Evolutionary conservation across 768 basidiomycete species (phyloP).

Genomic region (Trametopsis cervina): DNA sequence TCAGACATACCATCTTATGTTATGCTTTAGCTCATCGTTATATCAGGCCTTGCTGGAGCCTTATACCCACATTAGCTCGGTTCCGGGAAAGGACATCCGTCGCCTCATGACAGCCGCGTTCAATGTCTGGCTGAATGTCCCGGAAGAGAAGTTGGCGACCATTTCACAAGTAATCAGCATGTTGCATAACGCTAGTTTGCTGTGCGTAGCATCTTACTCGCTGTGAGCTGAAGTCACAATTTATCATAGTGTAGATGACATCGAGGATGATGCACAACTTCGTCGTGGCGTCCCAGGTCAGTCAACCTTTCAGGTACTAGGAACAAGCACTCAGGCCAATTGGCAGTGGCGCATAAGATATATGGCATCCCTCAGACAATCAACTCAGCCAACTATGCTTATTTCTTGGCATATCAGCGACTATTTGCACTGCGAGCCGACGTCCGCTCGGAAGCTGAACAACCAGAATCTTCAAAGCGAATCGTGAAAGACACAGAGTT

Average conservation of each 20-base stretch:
- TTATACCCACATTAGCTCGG: constrained; percentile 73
- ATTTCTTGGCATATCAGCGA: constrained; percentile 89
- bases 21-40: background rate
- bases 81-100: constrained; percentile 91
- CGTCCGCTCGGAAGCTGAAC: constrained; percentile 6
- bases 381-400: constrained; percentile 95
- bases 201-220: constrained; percentile 44
- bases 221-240: background rate
- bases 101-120: constrained; percentile 85
- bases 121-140: constrained; percentile 87
- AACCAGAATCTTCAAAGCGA: constrained; percentile 11
- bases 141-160: constrained; percentile 56
- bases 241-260: constrained; percentile 84
- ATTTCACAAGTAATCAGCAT: constrained; percentile 85
- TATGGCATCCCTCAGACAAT: constrained; percentile 96
- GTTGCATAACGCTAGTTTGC: constrained; percentile 89
- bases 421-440: constrained; percentile 49
- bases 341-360: constrained; percentile 76
- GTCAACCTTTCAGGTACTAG: constrained; percentile 5
- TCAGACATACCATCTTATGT: background rate
- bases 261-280: constrained; percentile 86
- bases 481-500: constrained; percentile 38
- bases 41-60: constrained; percentile 78
- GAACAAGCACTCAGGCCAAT: background rate
- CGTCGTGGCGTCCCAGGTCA: constrained; percentile 78